A percentile compares a stretch with the other conserved stretches of the same genome.
phyloP scores from a whole-genome alignment of 2,329 filamentous ascomycete genomes.

The Ilyonectria robusta region DNA sequence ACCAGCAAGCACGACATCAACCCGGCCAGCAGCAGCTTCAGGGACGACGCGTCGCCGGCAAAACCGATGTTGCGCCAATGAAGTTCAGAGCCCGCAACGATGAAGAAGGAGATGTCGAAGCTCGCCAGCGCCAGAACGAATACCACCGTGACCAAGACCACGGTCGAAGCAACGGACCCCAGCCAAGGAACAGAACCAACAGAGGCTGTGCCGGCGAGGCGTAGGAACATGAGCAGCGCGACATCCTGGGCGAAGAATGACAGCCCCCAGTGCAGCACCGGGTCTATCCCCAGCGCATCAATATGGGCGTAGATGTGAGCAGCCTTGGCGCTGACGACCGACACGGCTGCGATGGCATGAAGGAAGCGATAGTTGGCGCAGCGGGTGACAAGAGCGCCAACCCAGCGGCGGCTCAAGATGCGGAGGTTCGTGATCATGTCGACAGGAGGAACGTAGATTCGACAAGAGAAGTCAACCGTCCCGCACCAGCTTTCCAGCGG shows the following conservation, averaged over 20 bases:
- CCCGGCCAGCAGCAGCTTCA: constrained; percentile 50
- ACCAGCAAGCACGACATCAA: constrained; percentile 46
- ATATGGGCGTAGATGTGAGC: constrained; percentile 44
- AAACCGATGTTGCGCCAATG: constrained; percentile 54
- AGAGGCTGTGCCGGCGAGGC: constrained; percentile 30
- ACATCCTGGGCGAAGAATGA: constrained; percentile 47
- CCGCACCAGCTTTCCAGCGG: too few species aligned
- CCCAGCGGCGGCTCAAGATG: not conserved
- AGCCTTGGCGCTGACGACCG: constrained; percentile 40
- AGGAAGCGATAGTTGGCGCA: constrained; percentile 36
- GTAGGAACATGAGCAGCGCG: constrained; percentile 37
- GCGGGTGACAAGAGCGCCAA: not conserved
- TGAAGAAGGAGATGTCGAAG: constrained; percentile 50
- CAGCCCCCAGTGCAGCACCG: constrained; percentile 41
- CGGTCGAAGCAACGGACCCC: constrained; percentile 5
- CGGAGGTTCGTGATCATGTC: too few species aligned
- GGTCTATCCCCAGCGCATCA: constrained; percentile 31
- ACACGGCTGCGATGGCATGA: constrained; percentile 40
- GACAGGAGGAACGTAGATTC: too few species aligned
- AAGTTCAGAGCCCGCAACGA: constrained; percentile 51
- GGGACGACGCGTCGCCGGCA: constrained; percentile 49
- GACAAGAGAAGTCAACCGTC: too few species aligned
- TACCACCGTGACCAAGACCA: constrained; percentile 6
- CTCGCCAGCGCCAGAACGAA: constrained; percentile 9
- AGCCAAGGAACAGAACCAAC: constrained; percentile 5